These are phyloP conservation scores for Pyrenula massariospora DNA, from an alignment of 495 filamentous ascomycete genomes.

Conservation along the genomic window DNA sequence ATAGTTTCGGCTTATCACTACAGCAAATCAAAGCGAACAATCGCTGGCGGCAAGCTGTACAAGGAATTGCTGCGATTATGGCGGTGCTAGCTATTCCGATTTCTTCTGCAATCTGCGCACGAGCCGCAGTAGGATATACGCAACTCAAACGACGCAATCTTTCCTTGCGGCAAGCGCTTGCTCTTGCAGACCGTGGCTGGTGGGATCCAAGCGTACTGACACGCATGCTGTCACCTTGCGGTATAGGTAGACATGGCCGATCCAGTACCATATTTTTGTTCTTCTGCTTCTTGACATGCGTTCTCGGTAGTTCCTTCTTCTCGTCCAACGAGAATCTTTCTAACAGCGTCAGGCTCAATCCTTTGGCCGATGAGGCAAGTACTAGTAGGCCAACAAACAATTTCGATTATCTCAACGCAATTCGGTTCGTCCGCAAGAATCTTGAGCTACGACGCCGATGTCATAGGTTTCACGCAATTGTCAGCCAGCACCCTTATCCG, in stretches of 20 bases:
- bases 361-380: neutral
- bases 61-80: slow-evolving; percentile 11
- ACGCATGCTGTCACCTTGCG: neutral
- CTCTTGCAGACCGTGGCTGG: slow-evolving; percentile 18
- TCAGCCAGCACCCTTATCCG: neutral
- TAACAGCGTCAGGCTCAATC: neutral
- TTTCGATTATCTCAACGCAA: neutral
- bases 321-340: too few species aligned
- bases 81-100: slow-evolving; percentile 15
- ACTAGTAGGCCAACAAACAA: neutral
- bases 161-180: slow-evolving; percentile 11
- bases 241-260: neutral
- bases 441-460: neutral
- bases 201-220: slow-evolving; percentile 1
- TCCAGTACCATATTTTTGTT: neutral
- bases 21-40: slow-evolving; percentile 6
- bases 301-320: too few species aligned
- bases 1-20: neutral
- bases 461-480: neutral
- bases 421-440: neutral
- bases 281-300: neutral
- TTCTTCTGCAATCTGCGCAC: slow-evolving; percentile 16
- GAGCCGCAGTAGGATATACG: slow-evolving; percentile 14
- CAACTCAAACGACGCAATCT: slow-evolving; percentile 7
- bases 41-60: slow-evolving; percentile 13